A percentile compares a stretch with the other conserved stretches of the same genome.
Evolutionary conservation across 306 rosid genomes (phyloP).

Genomic region (Boehmeria nivea): DNA sequence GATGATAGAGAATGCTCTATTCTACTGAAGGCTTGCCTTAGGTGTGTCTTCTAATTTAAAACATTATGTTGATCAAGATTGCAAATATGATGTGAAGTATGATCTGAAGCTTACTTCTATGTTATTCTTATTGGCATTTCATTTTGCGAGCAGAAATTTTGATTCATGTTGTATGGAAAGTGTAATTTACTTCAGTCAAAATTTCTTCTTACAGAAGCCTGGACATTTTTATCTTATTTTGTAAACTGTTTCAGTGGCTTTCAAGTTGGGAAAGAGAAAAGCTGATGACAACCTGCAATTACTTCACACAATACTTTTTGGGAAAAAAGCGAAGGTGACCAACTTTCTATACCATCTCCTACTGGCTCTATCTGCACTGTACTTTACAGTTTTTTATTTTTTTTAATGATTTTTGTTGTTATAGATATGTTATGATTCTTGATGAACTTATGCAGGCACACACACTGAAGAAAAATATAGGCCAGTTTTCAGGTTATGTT

Average conservation of each 20-base stretch:
- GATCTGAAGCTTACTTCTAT: too few relatives aligned
- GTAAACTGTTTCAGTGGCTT: slow-evolving; percentile 73
- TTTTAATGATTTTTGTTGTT: slow-evolving; percentile 7
- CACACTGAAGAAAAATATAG: slow-evolving; percentile 57
- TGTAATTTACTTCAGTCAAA: slow-evolving; percentile 2
- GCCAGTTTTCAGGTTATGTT: slow-evolving; percentile 80
- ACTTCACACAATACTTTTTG: slow-evolving; percentile 77
- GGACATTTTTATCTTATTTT: slow-evolving; percentile 28
- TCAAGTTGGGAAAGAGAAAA: slow-evolving; percentile 91
- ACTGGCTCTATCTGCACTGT: too few relatives aligned
- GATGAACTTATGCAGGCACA: slow-evolving; percentile 48
- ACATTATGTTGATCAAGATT: too few relatives aligned
- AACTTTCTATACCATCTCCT: not conserved
- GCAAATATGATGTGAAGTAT: too few relatives aligned
- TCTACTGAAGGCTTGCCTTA: too few relatives aligned
- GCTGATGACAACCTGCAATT: slow-evolving; percentile 80
- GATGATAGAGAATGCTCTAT: too few relatives aligned
- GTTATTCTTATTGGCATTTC: not conserved
- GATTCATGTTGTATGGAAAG: not conserved
- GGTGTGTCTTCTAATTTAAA: too few relatives aligned
- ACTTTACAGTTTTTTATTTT: too few relatives aligned
- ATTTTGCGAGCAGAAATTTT: not conserved
- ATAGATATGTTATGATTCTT: slow-evolving; percentile 5
- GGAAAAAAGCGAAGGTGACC: slow-evolving; percentile 77
- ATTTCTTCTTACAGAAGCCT: slow-evolving; percentile 23